Base-by-base conservation (phyloP, 805 yeast species). In the Zygoascus flipseniorum region DNA sequence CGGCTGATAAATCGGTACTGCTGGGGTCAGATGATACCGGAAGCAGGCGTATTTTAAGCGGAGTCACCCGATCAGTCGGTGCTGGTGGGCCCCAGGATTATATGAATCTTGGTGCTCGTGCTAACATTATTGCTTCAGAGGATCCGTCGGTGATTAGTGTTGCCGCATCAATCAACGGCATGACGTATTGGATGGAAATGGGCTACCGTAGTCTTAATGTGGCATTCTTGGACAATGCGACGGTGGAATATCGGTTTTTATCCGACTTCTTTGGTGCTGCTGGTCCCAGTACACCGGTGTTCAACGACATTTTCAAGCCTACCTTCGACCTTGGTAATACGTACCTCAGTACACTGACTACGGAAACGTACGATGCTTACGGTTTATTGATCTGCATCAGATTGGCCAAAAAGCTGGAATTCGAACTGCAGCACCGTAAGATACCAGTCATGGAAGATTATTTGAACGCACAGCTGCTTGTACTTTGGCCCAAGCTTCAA, bases 401-500 rank as follows among this genome's bases (percentile, higher is more conserved):
- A 50, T 67, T 89, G 31, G 74, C 83, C 1, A 90, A 87, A 57
- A 75, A 76, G 3, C 68, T 86, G 52, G 85, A 80, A 56, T 76
- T 77, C 52, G 83, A 81, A 57, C 70, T 86, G 23, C 90, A 86
- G 63, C 83, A 79, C 56, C 76, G 86, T 54, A 78, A 78, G 53
- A 80, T 85, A 1, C 90, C 95, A 0, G 81, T 81, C 5, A 70
- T 82, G 66, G 88, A 83, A 57, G 86, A 81, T 55, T 86, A 85
- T 65, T 74, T 85, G 58, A 82, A 85, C 60, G 72, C 79, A 14
- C 81, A 85, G 57, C 68, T 83, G 56, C 78, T 88, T 50, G 66
- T 77, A 2, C 70, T 92, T 46, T 93, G 98, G 98, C 96, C 97
- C 0, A 81, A 78, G 54, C 86, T 90, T 62, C 90, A 89, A 62